Evolutionary conservation across 2,329 filamentous ascomycete species (phyloP).

Genomic region (Venturia effusa): DNA sequence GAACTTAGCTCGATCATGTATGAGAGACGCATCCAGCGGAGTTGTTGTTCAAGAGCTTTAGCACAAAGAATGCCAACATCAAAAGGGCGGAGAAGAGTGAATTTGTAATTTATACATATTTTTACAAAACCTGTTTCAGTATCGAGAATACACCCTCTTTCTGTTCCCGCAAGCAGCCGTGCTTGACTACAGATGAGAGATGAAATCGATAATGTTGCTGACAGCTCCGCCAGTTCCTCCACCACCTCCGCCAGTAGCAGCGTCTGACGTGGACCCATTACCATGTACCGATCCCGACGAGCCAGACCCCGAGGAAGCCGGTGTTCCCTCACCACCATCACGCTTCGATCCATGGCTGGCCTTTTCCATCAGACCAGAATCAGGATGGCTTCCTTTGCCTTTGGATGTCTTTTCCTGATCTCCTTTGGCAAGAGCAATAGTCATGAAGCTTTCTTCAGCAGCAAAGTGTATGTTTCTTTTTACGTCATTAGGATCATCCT

Average conservation of each 20-base stretch:
- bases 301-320: background rate
- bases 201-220: background rate
- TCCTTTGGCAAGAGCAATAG: background rate
- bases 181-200: background rate
- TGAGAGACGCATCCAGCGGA: too few relatives aligned
- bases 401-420: background rate
- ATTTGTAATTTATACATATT: background rate
- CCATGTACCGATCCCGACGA: background rate
- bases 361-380: background rate
- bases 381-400: background rate
- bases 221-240: background rate
- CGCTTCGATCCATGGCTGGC: background rate
- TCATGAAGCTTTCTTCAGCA: background rate
- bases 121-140: background rate
- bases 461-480: background rate
- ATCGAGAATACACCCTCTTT: background rate
- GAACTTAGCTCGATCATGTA: too few relatives aligned
- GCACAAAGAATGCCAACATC: background rate
- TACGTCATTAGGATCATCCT: background rate
- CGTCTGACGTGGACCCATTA: too few relatives aligned
- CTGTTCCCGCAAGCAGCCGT: background rate
- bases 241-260: background rate
- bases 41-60: too few relatives aligned
- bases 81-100: background rate
- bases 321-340: background rate